phyloP scores from a whole-genome alignment of 805 yeast species.

The Myxozyma kluyveri region DNA sequence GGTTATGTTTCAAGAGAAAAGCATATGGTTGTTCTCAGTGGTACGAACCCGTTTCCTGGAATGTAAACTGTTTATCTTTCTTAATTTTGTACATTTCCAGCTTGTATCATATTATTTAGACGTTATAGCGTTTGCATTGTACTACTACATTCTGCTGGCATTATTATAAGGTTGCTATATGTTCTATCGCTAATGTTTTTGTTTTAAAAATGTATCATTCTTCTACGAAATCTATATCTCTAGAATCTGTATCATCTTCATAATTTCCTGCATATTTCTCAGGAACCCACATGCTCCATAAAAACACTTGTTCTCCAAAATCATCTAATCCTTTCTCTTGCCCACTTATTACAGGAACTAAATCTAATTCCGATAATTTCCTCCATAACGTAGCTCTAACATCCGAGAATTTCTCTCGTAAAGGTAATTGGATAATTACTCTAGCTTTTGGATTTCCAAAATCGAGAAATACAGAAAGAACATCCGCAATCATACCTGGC shows the following conservation, averaged over 20 bases:
- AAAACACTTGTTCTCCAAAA: conserved; percentile 68
- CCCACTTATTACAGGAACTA: conserved; percentile 41
- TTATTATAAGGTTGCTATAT: background rate
- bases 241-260: background rate
- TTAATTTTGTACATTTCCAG: background rate
- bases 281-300: conserved; percentile 32
- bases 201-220: background rate
- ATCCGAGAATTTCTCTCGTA: conserved; percentile 60
- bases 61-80: too few species aligned
- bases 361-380: conserved; percentile 38
- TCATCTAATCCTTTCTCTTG: conserved; percentile 75
- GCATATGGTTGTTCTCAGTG: conserved; percentile 70
- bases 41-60: conserved; percentile 71
- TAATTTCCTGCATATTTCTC: background rate
- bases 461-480: conserved; percentile 52
- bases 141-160: too few species aligned
- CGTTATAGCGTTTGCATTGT: conserved; percentile 2
- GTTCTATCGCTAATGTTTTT: background rate
- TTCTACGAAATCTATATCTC: conserved; percentile 2
- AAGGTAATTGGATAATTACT: conserved; percentile 72
- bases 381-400: conserved; percentile 64
- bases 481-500: conserved; percentile 66
- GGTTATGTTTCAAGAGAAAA: conserved; percentile 82
- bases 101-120: background rate
- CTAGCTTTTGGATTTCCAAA: conserved; percentile 38